Conservation (phyloP, 2,329 filamentous ascomycete genomes). For the Thelonectria olida region DNA sequence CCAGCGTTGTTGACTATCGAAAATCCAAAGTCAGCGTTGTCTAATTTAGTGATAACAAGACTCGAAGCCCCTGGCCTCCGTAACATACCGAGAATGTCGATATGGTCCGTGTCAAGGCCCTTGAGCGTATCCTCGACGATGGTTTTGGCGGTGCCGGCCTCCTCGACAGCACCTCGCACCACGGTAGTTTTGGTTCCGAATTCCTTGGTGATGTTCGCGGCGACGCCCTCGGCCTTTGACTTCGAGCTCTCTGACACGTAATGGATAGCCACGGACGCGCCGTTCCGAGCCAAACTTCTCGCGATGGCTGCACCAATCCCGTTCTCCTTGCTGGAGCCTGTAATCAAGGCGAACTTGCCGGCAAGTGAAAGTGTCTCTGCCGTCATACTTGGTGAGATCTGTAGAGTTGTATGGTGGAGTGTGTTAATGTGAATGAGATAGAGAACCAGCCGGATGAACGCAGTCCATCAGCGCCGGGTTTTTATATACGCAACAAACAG, state of each 20-base stretch:
- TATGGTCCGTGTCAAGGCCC: slow-evolving; percentile 41
- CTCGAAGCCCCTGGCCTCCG: neutral
- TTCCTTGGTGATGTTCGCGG: slow-evolving; percentile 35
- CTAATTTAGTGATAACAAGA: neutral
- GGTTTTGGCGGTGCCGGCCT: slow-evolving; percentile 30
- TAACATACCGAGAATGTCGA: slow-evolving; percentile 50
- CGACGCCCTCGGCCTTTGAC: slow-evolving; percentile 41
- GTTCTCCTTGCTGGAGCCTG: slow-evolving; percentile 51
- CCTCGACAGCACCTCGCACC: slow-evolving; percentile 39
- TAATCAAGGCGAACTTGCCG: slow-evolving; percentile 52
- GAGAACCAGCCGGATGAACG: too few relatives aligned
- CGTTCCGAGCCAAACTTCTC: slow-evolving; percentile 45
- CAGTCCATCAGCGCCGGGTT: too few relatives aligned
- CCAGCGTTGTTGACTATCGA: slow-evolving; percentile 47
- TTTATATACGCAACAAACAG: too few relatives aligned
- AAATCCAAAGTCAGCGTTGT: neutral
- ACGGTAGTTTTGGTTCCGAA: slow-evolving; percentile 41
- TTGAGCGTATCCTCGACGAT: slow-evolving; percentile 45
- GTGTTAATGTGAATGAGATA: neutral
- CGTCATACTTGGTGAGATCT: slow-evolving; percentile 8
- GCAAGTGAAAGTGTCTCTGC: slow-evolving; percentile 41
- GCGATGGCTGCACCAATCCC: slow-evolving; percentile 53
- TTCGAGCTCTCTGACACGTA: slow-evolving; percentile 46
- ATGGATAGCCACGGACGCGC: slow-evolving; percentile 48
- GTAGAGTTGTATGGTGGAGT: too few relatives aligned